Conservation (phyloP, 139 green algal genomes). For the Coelastrella sp. region DNA sequence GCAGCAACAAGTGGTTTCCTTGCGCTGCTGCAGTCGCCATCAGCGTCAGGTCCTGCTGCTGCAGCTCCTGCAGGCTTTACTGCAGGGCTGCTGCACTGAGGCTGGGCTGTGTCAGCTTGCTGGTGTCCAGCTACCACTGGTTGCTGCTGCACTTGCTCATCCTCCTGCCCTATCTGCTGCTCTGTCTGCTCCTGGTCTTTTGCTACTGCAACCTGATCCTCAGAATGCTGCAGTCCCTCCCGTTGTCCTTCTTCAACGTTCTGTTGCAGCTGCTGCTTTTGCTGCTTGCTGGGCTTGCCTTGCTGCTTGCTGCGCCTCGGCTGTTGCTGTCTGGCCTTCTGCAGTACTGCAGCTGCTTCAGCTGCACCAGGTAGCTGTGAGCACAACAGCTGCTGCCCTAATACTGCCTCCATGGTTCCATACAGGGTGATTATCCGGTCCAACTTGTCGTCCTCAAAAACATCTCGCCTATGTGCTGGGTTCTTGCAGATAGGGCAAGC, state of each 20-base stretch:
- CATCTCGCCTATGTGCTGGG: slow-evolving; percentile 49
- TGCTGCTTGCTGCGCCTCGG: background rate
- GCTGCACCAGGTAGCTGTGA: slow-evolving; percentile 31
- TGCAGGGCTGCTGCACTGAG: too few species aligned
- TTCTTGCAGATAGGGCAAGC: slow-evolving; percentile 57
- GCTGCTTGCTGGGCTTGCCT: background rate
- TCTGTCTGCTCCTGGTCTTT: background rate
- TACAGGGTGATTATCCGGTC: slow-evolving; percentile 48
- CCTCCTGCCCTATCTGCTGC: background rate
- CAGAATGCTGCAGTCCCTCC: background rate
- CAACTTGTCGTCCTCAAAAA: slow-evolving; percentile 48
- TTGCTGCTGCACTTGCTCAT: background rate
- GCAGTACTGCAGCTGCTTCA: background rate
- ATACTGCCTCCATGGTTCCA: slow-evolving; percentile 45
- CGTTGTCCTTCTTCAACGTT: background rate
- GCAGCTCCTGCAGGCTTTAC: background rate
- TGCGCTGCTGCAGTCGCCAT: background rate
- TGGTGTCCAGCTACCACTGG: background rate
- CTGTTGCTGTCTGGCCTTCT: background rate
- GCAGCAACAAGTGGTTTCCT: too few species aligned
- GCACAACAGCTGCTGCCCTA: slow-evolving; percentile 34
- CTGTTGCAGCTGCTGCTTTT: background rate
- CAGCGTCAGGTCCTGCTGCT: background rate
- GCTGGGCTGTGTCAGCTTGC: too few species aligned
- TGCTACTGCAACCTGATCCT: background rate